Evolutionary conservation across 169 alveolate genomes (phyloP).

Genomic region (Theileria parva): DNA sequence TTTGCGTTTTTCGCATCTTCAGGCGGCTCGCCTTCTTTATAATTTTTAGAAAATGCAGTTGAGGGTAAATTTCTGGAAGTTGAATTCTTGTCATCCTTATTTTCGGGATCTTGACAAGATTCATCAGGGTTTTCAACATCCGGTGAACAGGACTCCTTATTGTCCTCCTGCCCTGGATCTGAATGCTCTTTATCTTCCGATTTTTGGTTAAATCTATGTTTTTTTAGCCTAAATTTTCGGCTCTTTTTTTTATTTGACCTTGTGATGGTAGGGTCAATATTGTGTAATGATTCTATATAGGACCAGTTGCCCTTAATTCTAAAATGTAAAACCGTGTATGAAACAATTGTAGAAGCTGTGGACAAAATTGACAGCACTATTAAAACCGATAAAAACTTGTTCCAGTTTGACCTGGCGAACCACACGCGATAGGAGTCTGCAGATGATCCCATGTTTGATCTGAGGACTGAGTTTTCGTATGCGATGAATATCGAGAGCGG

Average conservation of each 20-base stretch:
- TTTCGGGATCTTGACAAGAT: background rate
- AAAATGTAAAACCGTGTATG: constrained; percentile 9
- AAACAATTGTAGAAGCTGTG: constrained; percentile 12
- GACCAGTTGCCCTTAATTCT: constrained; percentile 53
- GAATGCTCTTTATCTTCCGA: background rate
- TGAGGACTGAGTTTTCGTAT: constrained; percentile 49
- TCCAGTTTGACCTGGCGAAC: constrained; percentile 41
- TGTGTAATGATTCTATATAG: constrained; percentile 20
- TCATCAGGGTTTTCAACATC: background rate
- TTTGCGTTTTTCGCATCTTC: background rate
- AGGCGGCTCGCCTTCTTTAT: background rate
- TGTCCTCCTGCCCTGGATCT: background rate
- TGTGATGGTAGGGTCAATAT: background rate
- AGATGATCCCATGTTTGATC: constrained; percentile 1
- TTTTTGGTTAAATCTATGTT: background rate
- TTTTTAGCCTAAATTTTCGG: background rate
- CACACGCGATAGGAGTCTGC: constrained; percentile 31
- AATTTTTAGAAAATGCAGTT: background rate
- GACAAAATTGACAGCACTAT: background rate
- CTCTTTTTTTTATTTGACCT: background rate
- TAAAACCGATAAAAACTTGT: constrained; percentile 18
- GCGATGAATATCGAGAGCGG: constrained; percentile 54
- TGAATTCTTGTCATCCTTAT: background rate
- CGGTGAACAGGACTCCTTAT: background rate
- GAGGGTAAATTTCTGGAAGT: background rate